Base-by-base conservation (phyloP, 2,329 filamentous ascomycete genomes). In the Botryotinia narcissicola region DNA sequence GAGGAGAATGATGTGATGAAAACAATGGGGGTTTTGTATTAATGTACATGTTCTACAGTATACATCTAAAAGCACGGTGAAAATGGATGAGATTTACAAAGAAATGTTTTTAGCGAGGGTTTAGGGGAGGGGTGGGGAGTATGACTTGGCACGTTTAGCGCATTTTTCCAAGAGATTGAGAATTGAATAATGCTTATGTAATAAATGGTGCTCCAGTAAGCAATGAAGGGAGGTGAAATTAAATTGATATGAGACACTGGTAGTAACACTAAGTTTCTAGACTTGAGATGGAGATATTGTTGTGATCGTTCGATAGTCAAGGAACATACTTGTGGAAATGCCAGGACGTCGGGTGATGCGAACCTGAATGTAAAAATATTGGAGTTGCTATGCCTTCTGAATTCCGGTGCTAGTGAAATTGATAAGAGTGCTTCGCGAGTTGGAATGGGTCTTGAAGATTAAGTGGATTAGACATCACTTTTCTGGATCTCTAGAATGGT, bases 181-280 rank as follows among this genome's bases (percentile, higher is more conserved):
- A 54, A 29, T 54, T 29, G 5, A 9, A 54, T 18, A 14, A 29
- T 54, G 8, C 3, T 0, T 54, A 16, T 54, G 25, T 14, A 29
- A 6, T 9, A 57, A 29, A 18, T 18, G n/a, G 7, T 29, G 9
- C n/a, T 29, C 4, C 4, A 18, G 14, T 18, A 29, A 29, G 5
- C 0, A 29, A 29, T 2, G 0, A 9, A n/a, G 51, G 10, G 5
- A 29, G 14, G 51, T 12, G 14, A 16, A 32, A 1, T 12, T 3
- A 2, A 3, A 5, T n/a, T 1, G 16, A 54, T 2, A 29, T 18
- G 25, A 54, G 51, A 29, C 12, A 14, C 29, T 54, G 25, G 3
- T 29, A 18, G 5, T 44, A 44, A 44, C 51, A n/a, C 29, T 54
- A 29, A 54, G 1, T 8, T 29, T 29, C 6, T 1, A 10, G n/a